Evolutionary conservation across 441 rosid species (phyloP).

Genomic region (Eutrema salsugineum): DNA sequence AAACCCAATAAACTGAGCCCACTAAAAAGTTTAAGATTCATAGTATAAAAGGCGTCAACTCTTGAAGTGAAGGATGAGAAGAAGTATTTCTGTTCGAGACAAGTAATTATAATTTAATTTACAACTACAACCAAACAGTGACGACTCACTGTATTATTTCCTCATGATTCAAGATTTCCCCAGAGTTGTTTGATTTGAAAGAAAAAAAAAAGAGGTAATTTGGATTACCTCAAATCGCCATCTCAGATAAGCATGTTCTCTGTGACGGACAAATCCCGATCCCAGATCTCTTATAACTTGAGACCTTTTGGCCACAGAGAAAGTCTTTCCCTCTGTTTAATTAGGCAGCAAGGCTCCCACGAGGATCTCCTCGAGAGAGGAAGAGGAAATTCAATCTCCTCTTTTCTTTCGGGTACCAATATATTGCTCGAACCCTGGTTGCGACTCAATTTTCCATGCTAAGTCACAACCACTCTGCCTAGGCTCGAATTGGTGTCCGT

Average conservation of each 20-base stretch:
- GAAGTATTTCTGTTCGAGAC: no score
- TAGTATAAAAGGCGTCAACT: no score
- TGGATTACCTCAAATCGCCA: neutral
- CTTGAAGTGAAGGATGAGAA: no score
- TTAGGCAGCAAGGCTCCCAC: no score
- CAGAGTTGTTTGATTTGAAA: no score
- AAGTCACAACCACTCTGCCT: neutral
- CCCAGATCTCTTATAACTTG: neutral
- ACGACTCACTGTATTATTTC: no score
- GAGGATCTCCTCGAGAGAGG: neutral
- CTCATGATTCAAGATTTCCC: no score
- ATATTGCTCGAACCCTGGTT: neutral
- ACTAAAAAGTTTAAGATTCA: no score
- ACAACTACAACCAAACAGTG: no score
- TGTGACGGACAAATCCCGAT: neutral
- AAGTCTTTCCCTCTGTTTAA: neutral
- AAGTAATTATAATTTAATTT: no score
- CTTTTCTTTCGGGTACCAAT: neutral
- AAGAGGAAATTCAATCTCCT: neutral
- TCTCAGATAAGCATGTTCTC: neutral
- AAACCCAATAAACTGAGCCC: no score
- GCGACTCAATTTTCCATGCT: neutral
- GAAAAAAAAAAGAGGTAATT: neutral
- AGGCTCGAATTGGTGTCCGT: neutral
- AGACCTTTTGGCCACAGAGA: neutral